Conservation (phyloP, 2,329 filamentous ascomycete species). For the Aspergillus fructus region DNA sequence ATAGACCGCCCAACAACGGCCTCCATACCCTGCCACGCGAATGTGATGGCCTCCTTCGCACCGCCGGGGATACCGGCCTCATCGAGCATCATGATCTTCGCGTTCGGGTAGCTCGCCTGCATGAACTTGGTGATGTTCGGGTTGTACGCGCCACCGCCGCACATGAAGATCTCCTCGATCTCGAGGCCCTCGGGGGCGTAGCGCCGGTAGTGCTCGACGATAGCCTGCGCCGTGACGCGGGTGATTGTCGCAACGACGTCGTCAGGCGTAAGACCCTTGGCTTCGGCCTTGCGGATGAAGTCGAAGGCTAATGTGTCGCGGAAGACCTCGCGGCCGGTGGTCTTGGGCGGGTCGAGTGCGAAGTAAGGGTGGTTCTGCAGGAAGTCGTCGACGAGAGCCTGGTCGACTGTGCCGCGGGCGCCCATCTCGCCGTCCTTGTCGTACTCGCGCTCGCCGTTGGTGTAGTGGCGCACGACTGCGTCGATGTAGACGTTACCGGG, state of each 20-base stretch:
- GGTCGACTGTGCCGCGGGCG: conserved; percentile 48
- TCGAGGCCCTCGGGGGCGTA: conserved; percentile 49
- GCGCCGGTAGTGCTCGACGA: conserved; percentile 51
- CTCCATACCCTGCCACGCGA: conserved; percentile 63
- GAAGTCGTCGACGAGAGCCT: conserved; percentile 52
- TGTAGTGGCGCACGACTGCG: conserved; percentile 56
- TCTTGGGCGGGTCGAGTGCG: conserved; percentile 52
- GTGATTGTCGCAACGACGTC: conserved; percentile 34
- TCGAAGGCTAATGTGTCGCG: conserved; percentile 1
- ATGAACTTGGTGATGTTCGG: conserved; percentile 56
- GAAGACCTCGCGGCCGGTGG: conserved; percentile 60
- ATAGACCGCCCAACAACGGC: conserved; percentile 56
- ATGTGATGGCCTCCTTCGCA: conserved; percentile 61
- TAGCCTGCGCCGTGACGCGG: conserved; percentile 59
- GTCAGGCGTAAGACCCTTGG: background rate
- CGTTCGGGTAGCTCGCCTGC: conserved; percentile 49
- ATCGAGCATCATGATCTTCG: conserved; percentile 56
- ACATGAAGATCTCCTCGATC: conserved; percentile 61
- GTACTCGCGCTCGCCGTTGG: conserved; percentile 50
- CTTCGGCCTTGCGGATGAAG: background rate
- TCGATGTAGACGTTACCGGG: conserved; percentile 59
- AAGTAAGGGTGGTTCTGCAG: conserved; percentile 52
- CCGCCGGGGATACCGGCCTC: conserved; percentile 57
- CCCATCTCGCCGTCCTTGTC: conserved; percentile 55
- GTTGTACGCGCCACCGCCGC: conserved; percentile 2